Evolutionary conservation across 345 rosid genomes (phyloP), one percentile per base, ranked within the genome.

Genomic region (Murraya paniculata): DNA sequence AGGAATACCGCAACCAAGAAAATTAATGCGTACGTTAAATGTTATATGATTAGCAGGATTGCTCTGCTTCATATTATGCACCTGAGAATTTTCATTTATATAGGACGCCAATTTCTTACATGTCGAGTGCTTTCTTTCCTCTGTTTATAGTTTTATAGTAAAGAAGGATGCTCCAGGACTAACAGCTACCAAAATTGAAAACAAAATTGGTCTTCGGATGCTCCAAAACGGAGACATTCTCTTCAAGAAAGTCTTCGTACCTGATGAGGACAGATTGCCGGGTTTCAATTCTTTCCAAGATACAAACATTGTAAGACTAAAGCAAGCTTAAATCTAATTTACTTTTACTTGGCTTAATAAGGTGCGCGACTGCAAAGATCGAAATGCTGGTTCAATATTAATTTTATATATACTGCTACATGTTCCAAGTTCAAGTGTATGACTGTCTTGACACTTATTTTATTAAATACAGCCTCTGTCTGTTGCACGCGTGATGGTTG

Each of bases 141-240:
- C 50, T 53, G 57, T 53, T 78, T 87, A 80, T 95, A 96, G 98
- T 83, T 96, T 64, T 79, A 79, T 91, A 71, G 90, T 90, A 81
- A 91, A 91, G 90, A 96, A 94, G 87, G 87, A 94, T 82, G 91
- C 94, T 31, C 97, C 97, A 77, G 98, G 99, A 69, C 81, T 96
- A 80, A 88, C 88, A 39, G 94, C 78, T 72, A 91, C 92, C 57
- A 92, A 96, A 86, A 96, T 94, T 13, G 89, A 85, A 64, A 94
- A 96, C 72, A 96, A 96, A 89, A 94, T 96, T 77, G 99, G 94
- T 18, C 81, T 94, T 68, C 90, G 98, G 38, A 96, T 94, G 4
- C 97, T 96, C 72, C 98, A 94, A 82, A 96, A 96, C 85, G 98
- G 98, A 82, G 99, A 96, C 86, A 94, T 96, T 73, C 75, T 89